Evolutionary conservation across 2,329 filamentous ascomycete genomes (phyloP), one percentile per base, ranked within the genome.

Genomic region (Xylaria sp.): DNA sequence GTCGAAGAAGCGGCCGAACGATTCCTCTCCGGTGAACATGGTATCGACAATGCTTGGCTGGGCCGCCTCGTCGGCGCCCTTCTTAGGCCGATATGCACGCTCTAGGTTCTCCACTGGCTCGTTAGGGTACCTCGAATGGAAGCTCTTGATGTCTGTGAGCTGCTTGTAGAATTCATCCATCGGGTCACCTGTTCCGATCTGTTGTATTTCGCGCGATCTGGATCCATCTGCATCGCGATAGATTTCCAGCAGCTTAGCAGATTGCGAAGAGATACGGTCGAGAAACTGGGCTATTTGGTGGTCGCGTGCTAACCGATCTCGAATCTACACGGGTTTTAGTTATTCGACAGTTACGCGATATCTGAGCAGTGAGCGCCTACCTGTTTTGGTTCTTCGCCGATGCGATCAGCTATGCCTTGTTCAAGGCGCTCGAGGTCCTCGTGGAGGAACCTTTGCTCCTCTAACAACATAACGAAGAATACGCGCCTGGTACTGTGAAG

Each of bases 351-450:
- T 64, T 31, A 47, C 14, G 12, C 7, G 31, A 5, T 8, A 46
- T 12, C 7, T 19, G 1, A 23, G 12, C 4, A 12, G n/a, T 59
- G 57, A 57, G 6, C 40, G 82, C 88, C 77, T 81, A 94, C 92
- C 77, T 94, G 91, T 78, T 90, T 92, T 47, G 94, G 94, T 68
- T 98, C 93, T 69, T 97, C 92, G 66, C 88, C 84, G 64, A 96
- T 87, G 73, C 94, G 91, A 79, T 98, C 94, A 57, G 92, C 90
- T 72, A 97, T 90, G 57, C 92, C 95, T 77, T 97, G 92, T 79
- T 99, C 95, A 63, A 99, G 86, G 67, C 95, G 89, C 84, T 99
- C 95, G 53, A 99, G 82, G 79, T 99, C 95, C 86, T 99, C 95
- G 72, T 97, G 94, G 71, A 97, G 87, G 73, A 92, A 93, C 71